Evolutionary conservation across 257 asterid species (phyloP).

Genomic region (Solanum ossicruentum): DNA sequence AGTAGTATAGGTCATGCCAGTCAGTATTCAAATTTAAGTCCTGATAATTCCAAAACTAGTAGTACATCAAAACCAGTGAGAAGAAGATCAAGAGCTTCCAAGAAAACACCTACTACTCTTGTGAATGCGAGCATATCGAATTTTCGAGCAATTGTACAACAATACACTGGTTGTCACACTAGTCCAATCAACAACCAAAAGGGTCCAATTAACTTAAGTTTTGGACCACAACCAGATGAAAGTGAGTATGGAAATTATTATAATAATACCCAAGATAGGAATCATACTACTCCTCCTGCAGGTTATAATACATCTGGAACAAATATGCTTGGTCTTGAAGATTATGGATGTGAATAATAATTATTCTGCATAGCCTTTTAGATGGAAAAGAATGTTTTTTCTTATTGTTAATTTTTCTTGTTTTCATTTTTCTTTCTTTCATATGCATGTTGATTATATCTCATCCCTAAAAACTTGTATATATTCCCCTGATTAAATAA

Average conservation of each 20-base stretch:
- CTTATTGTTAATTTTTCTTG: background rate
- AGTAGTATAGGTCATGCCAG: background rate
- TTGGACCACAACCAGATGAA: background rate
- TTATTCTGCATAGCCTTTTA: background rate
- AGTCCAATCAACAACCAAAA: background rate
- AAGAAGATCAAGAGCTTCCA: slow-evolving; percentile 29
- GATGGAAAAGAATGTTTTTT: background rate
- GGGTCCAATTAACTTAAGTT: slow-evolving; percentile 1
- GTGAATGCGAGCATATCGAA: slow-evolving; percentile 28
- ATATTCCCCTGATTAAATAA: background rate
- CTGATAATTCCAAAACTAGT: background rate
- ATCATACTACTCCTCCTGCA: background rate
- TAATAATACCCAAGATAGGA: background rate
- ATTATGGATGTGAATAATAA: background rate
- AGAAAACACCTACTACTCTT: slow-evolving; percentile 22
- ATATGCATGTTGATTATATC: background rate
- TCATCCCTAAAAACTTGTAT: background rate
- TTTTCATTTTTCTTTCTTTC: background rate
- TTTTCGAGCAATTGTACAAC: slow-evolving; percentile 43
- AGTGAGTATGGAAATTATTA: background rate
- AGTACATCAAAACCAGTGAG: slow-evolving; percentile 4
- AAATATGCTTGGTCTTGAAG: background rate
- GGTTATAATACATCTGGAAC: background rate
- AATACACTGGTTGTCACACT: slow-evolving; percentile 1
- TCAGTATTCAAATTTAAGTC: background rate